phyloP scores from a whole-genome alignment of 768 basidiomycete species.

The Panellus pusillus region DNA sequence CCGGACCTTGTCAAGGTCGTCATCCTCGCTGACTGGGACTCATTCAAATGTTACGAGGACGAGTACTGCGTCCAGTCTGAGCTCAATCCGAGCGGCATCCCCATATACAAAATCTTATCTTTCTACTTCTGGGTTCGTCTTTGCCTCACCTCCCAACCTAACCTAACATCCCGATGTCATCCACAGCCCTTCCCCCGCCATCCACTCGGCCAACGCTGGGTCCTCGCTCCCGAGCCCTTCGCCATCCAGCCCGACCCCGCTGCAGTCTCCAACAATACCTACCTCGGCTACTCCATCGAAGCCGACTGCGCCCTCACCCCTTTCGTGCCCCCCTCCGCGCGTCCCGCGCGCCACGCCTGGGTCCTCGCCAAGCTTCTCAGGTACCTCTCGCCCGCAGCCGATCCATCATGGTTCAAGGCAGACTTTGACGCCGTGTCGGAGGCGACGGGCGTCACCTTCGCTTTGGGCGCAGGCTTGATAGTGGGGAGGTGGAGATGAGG shows the following conservation, averaged over 20 bases:
- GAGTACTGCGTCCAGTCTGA: constrained; percentile 5
- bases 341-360: constrained; percentile 4
- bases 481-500: background rate
- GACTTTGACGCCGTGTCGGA: constrained; percentile 5
- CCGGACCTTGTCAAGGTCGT: constrained; percentile 11
- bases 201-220: constrained; percentile 13
- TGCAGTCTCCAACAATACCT: constrained; percentile 9
- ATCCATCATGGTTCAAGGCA: background rate
- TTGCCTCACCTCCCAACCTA: background rate
- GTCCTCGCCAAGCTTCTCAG: constrained; percentile 10
- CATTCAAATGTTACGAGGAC: constrained; percentile 5
- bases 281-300: constrained; percentile 17
- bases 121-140: constrained; percentile 10
- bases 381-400: background rate
- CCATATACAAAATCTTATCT: constrained; percentile 12
- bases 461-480: background rate
- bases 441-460: constrained; percentile 4
- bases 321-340: constrained; percentile 2
- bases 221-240: constrained; percentile 14
- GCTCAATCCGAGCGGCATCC: constrained; percentile 12
- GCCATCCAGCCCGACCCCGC: background rate
- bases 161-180: no score
- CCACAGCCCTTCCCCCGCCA: constrained; percentile 10
- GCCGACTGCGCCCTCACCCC: constrained; percentile 1
- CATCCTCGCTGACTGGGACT: constrained; percentile 9